Percentiles rank a stretch among this genome's conserved stretches.
Conservation (phyloP, 2,329 filamentous ascomycete species). For the Elsinoe batatas region DNA sequence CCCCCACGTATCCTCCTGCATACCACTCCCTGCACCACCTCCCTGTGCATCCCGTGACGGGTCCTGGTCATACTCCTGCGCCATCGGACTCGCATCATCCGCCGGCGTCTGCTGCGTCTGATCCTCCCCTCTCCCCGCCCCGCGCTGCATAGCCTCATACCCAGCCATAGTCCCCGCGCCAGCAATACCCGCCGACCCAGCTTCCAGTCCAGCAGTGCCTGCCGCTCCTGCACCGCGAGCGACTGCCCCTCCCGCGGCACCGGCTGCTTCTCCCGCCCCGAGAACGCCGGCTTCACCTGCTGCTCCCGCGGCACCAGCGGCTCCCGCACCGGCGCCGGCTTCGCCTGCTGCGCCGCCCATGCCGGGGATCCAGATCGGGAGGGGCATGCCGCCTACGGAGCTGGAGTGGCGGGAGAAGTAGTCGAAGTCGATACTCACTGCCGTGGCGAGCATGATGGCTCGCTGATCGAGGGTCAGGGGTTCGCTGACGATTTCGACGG, state of each 20-base stretch:
- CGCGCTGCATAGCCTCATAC: constrained; percentile 53
- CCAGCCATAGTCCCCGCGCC: constrained; percentile 52
- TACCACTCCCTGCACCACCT: not conserved
- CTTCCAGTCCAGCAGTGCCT: constrained; percentile 24
- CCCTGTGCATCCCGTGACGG: not conserved
- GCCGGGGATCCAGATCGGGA: constrained; percentile 37
- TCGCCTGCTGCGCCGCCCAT: constrained; percentile 25
- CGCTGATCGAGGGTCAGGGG: constrained; percentile 58
- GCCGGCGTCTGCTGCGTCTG: constrained; percentile 17
- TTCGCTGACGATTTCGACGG: constrained; percentile 13
- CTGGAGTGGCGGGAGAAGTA: constrained; percentile 55
- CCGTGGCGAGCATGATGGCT: constrained; percentile 56
- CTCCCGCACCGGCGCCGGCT: constrained; percentile 30
- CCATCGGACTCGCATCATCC: constrained; percentile 26
- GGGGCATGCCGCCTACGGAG: constrained; percentile 38
- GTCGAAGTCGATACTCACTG: constrained; percentile 56
- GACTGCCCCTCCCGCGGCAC: constrained; percentile 23
- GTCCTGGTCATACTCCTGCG: not conserved
- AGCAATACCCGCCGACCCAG: constrained; percentile 32
- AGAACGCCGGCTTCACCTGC: constrained; percentile 30
- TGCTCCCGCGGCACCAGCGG: constrained; percentile 30
- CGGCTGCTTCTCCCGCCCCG: constrained; percentile 26
- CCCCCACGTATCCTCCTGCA: not conserved
- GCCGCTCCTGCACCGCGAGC: constrained; percentile 20
- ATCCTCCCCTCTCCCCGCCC: constrained; percentile 27